Evolutionary conservation across 192 early-diverging fungal genomes (phyloP), one percentile per base, ranked within the genome.

Genomic region (Paraglomus occultum): DNA sequence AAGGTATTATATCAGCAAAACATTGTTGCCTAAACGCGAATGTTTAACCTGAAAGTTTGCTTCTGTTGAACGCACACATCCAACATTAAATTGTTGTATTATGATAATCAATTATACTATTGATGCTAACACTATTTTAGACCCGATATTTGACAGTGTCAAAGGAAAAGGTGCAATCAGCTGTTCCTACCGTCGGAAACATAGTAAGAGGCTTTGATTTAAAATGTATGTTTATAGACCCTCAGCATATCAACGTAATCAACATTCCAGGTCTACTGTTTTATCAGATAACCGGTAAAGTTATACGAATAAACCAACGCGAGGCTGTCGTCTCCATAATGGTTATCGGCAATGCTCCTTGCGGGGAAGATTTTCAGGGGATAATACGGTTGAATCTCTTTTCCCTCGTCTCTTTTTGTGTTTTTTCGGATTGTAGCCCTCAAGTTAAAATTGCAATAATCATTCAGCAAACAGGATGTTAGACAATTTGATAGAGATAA

Each of bases 401-500:
- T 15, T 1, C 17, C n/a, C 15, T 18, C n/a, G 51, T 51, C 8
- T 39, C 46, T 4, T 51, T 9, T 31, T 61, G 20, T 45, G 15
- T 45, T 44, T 45, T 44, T 50, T 17, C n/a, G 8, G 7, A n/a
- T 39, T 73, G 12, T 31, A 67, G 22, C 11, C 22, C 8, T 20
- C 14, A n/a, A 48, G n/a, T 38, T 67, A 52, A 51, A 20, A 17
- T 14, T 31, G 8, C 53, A 18, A 9, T 14, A 4, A 47, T 44
- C 51, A 43, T 52, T 15, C 51, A 82, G 88, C 22, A 82, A 88
- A n/a, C 95, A 97, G 79, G 95, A 98, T 76, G 91, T 99, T 4
- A 77, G 97, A 15, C 92, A 92, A 15, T 95, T 96, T 0, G 95
- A 99, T 65, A 92, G 90, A 69, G 97, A 99, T 72, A 90, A 92